A percentile compares a stretch with the other conserved stretches of the same genome.
phyloP scores from a whole-genome alignment of 495 filamentous ascomycete genomes.

The Xeromyces bisporus region DNA sequence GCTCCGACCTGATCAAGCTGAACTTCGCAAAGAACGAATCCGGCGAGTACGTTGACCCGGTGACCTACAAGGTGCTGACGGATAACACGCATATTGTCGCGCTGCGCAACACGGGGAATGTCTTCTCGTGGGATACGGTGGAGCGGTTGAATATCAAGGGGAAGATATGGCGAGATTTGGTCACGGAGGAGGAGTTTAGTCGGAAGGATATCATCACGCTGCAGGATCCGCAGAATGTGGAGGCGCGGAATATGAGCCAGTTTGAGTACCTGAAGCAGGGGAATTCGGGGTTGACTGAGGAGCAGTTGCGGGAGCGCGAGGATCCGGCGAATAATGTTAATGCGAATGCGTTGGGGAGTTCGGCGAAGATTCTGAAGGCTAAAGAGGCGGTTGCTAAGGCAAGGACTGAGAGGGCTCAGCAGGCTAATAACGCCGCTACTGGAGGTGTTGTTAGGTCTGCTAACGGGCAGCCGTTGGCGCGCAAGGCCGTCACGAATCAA shows the following conservation, averaged over 20 bases:
- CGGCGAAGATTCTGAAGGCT: conserved; percentile 80
- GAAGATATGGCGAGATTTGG: conserved; percentile 88
- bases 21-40: conserved; percentile 86
- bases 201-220: conserved; percentile 91
- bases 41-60: conserved; percentile 85
- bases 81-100: conserved; percentile 96
- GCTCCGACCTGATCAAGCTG: conserved; percentile 75
- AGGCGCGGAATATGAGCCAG: conserved; percentile 61
- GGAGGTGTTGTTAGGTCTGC: conserved; percentile 26
- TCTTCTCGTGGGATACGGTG: conserved; percentile 89
- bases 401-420: conserved; percentile 38
- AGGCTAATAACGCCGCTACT: conserved; percentile 10
- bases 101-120: conserved; percentile 74
- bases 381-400: conserved; percentile 79
- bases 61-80: conserved; percentile 92
- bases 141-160: conserved; percentile 93
- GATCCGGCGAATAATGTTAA: conserved; percentile 50
- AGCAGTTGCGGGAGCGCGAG: conserved; percentile 40
- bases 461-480: conserved; percentile 4
- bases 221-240: conserved; percentile 89
- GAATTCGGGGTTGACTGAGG: conserved; percentile 45
- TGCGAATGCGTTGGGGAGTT: conserved; percentile 55
- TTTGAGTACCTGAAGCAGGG: conserved; percentile 89
- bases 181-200: conserved; percentile 73
- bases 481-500: conserved; percentile 8